Conservation (phyloP, 2,329 filamentous ascomycete genomes). For the Coleophoma cylindrospora region DNA sequence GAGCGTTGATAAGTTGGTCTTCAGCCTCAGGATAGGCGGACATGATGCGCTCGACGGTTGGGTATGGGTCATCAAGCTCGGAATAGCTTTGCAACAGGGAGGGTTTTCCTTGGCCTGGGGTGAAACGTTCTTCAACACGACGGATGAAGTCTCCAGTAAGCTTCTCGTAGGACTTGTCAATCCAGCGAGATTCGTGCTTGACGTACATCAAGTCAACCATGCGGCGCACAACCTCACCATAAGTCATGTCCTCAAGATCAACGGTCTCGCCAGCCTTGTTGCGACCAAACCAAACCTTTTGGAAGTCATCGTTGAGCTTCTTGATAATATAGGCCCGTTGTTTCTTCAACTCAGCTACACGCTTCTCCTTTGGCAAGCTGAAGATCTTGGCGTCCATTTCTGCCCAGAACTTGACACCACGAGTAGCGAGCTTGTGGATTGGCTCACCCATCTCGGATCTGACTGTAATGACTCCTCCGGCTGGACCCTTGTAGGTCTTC, state of each 20-base stretch:
- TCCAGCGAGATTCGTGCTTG: conserved; percentile 87
- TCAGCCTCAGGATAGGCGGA: conserved; percentile 81
- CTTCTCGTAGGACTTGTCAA: conserved; percentile 75
- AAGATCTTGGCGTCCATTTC: conserved; percentile 99
- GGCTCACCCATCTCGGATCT: conserved; percentile 99
- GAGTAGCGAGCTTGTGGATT: conserved; percentile 96
- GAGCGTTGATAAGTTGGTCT: conserved; percentile 90
- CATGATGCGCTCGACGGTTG: conserved; percentile 72
- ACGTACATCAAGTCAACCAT: conserved; percentile 90
- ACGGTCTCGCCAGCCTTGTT: conserved; percentile 76
- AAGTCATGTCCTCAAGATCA: conserved; percentile 94
- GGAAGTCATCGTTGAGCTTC: conserved; percentile 93
- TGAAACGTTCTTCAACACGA: conserved; percentile 95
- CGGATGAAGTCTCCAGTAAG: conserved; percentile 95
- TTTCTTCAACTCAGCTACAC: conserved; percentile 81
- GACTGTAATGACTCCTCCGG: conserved; percentile 93
- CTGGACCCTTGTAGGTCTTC: conserved; percentile 84
- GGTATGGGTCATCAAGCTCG: conserved; percentile 79
- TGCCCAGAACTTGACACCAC: conserved; percentile 93
- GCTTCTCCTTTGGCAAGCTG: conserved; percentile 85
- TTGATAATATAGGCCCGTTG: conserved; percentile 88
- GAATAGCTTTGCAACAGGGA: conserved; percentile 87
- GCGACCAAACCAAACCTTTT: conserved; percentile 93
- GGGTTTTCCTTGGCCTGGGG: conserved; percentile 60
- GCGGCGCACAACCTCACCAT: conserved; percentile 78